phyloP scores from a whole-genome alignment of 345 rosid species.

The Salix brachista region DNA sequence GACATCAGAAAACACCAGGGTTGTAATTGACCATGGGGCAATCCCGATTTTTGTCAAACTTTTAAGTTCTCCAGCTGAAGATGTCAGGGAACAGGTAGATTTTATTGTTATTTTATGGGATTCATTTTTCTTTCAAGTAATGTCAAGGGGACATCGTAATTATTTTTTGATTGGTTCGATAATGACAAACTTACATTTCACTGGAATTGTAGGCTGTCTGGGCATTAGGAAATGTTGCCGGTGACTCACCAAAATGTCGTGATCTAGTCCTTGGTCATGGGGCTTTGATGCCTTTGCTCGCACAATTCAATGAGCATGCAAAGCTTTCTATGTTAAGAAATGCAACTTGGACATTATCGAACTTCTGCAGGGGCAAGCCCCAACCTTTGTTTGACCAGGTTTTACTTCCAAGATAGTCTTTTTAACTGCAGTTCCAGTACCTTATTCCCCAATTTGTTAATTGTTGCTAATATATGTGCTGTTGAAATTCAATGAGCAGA shows the following conservation, averaged over 20 bases:
- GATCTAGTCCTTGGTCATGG: constrained; percentile 26
- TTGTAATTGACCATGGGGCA: constrained; percentile 29
- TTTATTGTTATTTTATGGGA: not conserved
- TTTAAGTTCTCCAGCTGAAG: constrained; percentile 20
- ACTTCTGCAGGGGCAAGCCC: constrained; percentile 37
- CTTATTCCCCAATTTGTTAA: not conserved
- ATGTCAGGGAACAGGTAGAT: constrained; percentile 32
- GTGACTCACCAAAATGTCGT: constrained; percentile 31
- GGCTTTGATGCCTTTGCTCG: constrained; percentile 23
- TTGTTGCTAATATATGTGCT: not conserved
- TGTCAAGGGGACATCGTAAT: not conserved
- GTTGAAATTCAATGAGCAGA: constrained; percentile 11
- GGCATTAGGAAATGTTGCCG: constrained; percentile 35
- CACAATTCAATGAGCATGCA: constrained; percentile 27
- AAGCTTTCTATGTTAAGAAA: constrained; percentile 31
- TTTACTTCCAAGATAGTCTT: not conserved
- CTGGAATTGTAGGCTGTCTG: constrained; percentile 22
- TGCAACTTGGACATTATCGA: constrained; percentile 33
- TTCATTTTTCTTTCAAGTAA: not conserved
- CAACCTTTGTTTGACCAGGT: constrained; percentile 34
- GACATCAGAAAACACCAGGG: constrained; percentile 27
- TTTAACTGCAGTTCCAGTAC: not conserved
- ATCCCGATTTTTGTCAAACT: constrained; percentile 26
- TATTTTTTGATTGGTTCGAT: not conserved
- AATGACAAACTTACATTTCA: not conserved